Evolutionary conservation across 176 grass and related monocot genomes (phyloP).

Genomic region (Oryza longistaminata): DNA sequence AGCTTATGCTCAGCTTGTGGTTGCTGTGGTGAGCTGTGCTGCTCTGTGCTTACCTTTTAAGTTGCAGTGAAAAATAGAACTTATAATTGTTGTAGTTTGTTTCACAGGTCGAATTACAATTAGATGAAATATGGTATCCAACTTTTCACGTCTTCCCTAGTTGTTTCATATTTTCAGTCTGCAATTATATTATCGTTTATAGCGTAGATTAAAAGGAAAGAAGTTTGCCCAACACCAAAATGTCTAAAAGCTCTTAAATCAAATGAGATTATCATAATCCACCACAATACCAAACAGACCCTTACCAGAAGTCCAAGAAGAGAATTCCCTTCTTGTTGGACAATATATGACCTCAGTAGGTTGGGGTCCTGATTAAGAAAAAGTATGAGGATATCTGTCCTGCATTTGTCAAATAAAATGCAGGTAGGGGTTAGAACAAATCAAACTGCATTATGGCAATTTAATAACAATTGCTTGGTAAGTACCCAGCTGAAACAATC

Average conservation of each 20-base stretch:
- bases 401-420: slow-evolving; percentile 58
- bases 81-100: too few relatives aligned
- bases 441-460: neutral
- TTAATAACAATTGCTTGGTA: slow-evolving; percentile 31
- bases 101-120: too few relatives aligned
- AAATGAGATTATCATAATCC: neutral
- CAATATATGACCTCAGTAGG: slow-evolving; percentile 88
- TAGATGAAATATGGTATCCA: too few relatives aligned
- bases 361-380: slow-evolving; percentile 99
- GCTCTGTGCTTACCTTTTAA: too few relatives aligned
- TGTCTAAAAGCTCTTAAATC: neutral
- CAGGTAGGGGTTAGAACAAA: slow-evolving; percentile 21
- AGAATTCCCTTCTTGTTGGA: slow-evolving; percentile 93
- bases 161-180: neutral
- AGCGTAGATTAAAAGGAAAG: neutral
- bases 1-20: neutral
- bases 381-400: slow-evolving; percentile 95
- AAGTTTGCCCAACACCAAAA: neutral
- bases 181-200: neutral
- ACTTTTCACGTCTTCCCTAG: too few relatives aligned
- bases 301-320: slow-evolving; percentile 96
- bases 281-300: neutral
- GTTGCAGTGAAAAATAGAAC: too few relatives aligned
- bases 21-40: too few relatives aligned
- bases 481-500: slow-evolving; percentile 90